Evolutionary conservation across 23 red algal species (phyloP).

Genomic region (Pyropia haitanensis): DNA sequence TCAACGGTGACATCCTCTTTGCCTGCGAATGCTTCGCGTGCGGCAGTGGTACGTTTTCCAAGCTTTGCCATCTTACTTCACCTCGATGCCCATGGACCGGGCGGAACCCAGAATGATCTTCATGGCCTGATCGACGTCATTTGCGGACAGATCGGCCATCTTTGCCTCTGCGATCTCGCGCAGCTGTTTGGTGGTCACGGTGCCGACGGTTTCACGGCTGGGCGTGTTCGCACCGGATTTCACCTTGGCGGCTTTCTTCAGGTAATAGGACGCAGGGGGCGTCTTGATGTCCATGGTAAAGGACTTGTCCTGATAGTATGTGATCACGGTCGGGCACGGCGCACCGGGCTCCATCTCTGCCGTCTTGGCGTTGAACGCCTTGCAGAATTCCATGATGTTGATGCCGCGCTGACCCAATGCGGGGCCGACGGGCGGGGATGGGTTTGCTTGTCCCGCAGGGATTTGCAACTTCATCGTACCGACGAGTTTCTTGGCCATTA

Average conservation of each 20-base stretch:
- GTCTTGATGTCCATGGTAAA: conserved; percentile 24
- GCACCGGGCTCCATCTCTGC: neutral
- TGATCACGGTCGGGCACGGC: conserved; percentile 16
- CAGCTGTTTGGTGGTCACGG: neutral
- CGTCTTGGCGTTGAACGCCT: conserved; percentile 35
- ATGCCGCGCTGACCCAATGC: conserved; percentile 28
- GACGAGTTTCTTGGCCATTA: conserved; percentile 3
- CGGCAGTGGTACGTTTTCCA: no score
- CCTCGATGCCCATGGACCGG: conserved; percentile 1
- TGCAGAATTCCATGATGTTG: conserved; percentile 54
- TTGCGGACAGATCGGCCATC: neutral
- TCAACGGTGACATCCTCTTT: no score
- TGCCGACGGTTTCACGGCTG: neutral
- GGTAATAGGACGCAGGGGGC: conserved; percentile 23
- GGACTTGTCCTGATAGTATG: conserved; percentile 9
- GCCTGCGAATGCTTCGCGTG: no score
- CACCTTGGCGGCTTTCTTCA: conserved; percentile 13
- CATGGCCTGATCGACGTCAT: neutral
- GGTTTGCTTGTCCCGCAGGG: conserved; percentile 33
- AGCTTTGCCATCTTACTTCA: neutral
- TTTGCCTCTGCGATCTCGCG: conserved; percentile 1
- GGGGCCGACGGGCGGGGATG: conserved; percentile 33
- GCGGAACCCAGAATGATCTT: neutral
- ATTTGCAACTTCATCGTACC: neutral
- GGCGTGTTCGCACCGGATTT: neutral